Percentiles rank a stretch among this genome's conserved stretches.
phyloP scores from a whole-genome alignment of 1,139 yeast species.

The Lodderomyces beijingensis region DNA sequence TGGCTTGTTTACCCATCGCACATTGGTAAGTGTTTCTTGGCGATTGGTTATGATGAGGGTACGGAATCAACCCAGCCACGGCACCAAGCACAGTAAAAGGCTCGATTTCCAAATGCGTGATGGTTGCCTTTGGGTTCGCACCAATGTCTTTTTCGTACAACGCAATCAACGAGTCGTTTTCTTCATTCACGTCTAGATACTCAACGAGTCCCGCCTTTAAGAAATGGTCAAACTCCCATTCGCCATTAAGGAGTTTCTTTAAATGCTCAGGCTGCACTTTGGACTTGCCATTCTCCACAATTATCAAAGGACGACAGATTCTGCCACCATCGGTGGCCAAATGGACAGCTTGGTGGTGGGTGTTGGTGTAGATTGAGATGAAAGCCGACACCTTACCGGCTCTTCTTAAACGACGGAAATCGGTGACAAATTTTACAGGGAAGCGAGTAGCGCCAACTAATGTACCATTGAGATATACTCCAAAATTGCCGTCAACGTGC shows the following conservation, averaged over 20 bases:
- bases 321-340: constrained; percentile 99
- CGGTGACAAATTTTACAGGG: constrained; percentile 74
- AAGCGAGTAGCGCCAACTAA: constrained; percentile 84
- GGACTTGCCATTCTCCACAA: constrained; percentile 66
- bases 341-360: constrained; percentile 89
- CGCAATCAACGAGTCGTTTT: constrained; percentile 91
- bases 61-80: constrained; percentile 98
- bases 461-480: constrained; percentile 91
- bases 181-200: constrained; percentile 95
- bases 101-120: constrained; percentile 93
- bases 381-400: constrained; percentile 84
- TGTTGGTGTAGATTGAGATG: constrained; percentile 83
- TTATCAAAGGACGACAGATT: constrained; percentile 93
- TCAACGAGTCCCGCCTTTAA: constrained; percentile 84
- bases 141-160: constrained; percentile 61
- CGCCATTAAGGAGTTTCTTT: constrained; percentile 55
- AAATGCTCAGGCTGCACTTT: constrained; percentile 72
- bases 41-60: constrained; percentile 98
- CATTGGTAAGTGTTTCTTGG: constrained; percentile 99
- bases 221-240: constrained; percentile 85
- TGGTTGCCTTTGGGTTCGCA: constrained; percentile 28
- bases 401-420: constrained; percentile 78
- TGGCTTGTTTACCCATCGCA: constrained; percentile 99
- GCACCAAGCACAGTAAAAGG: constrained; percentile 97
- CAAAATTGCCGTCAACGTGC: constrained; percentile 72